These are phyloP conservation scores for Cylindrodendrum hubeiense DNA, from an alignment of 2,329 filamentous ascomycete genomes.

Conservation along the genomic window DNA sequence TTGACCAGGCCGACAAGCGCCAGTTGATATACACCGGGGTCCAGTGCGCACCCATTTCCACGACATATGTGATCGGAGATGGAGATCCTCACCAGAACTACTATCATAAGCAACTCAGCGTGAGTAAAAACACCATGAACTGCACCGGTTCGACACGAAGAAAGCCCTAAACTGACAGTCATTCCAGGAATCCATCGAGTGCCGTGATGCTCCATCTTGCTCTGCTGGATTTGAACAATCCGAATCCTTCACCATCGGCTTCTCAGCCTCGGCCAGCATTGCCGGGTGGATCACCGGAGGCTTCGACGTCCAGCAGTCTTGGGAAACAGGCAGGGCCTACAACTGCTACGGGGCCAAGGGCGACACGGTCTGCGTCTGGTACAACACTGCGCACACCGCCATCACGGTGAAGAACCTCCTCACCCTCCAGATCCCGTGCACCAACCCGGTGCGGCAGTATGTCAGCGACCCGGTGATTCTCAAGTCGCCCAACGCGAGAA, in stretches of 20 bases:
- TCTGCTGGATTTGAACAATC: slow-evolving; percentile 3
- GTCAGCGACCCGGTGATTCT: slow-evolving; percentile 1
- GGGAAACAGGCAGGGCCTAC: slow-evolving; percentile 19
- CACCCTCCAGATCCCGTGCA: not conserved
- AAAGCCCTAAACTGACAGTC: not conserved
- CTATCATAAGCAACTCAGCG: slow-evolving; percentile 21
- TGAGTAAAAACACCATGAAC: not conserved
- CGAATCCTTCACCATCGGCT: slow-evolving; percentile 21
- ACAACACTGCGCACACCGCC: slow-evolving; percentile 24
- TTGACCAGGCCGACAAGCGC: slow-evolving; percentile 6
- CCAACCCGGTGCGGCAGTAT: not conserved
- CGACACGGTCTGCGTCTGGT: slow-evolving; percentile 17
- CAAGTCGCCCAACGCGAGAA: slow-evolving; percentile 20
- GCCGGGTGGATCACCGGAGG: slow-evolving; percentile 1
- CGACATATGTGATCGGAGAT: slow-evolving; percentile 4
- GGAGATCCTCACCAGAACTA: slow-evolving; percentile 24
- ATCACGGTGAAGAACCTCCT: slow-evolving; percentile 5
- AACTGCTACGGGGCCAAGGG: slow-evolving; percentile 10
- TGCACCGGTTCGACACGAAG: too few relatives aligned
- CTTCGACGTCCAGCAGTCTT: slow-evolving; percentile 11
- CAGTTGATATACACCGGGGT: too few relatives aligned
- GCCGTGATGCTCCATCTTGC: slow-evolving; percentile 8
- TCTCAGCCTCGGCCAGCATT: not conserved
- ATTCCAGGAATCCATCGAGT: slow-evolving; percentile 20
- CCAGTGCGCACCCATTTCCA: too few relatives aligned